Percentiles rank a stretch among this genome's conserved stretches.
Evolutionary conservation across 2,329 filamentous ascomycete species (phyloP).

Genomic region (Calonectria hawksworthii): DNA sequence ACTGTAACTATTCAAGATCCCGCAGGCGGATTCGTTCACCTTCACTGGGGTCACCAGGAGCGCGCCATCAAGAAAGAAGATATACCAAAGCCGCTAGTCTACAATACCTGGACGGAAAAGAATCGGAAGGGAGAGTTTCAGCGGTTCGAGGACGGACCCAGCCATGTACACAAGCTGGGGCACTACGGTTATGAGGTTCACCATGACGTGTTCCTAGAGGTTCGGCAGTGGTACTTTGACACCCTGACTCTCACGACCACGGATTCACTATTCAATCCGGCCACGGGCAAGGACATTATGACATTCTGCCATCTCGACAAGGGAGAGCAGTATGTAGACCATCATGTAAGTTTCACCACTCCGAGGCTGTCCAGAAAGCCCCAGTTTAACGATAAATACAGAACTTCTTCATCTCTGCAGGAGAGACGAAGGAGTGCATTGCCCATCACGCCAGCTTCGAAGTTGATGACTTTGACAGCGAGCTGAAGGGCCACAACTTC

Average conservation of each 20-base stretch:
- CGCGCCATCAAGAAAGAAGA: not conserved
- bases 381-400: not conserved
- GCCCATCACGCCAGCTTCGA: slow-evolving; percentile 50
- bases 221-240: not conserved
- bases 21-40: not conserved
- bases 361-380: not conserved
- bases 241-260: slow-evolving; percentile 58
- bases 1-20: slow-evolving; percentile 1
- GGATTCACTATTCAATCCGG: slow-evolving; percentile 45
- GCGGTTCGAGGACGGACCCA: not conserved
- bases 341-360: not conserved
- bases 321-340: not conserved
- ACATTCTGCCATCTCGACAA: not conserved
- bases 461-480: slow-evolving; percentile 72
- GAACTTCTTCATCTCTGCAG: not conserved
- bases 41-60: not conserved
- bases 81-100: slow-evolving; percentile 6
- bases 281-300: not conserved
- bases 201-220: slow-evolving; percentile 41
- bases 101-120: not conserved
- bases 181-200: slow-evolving; percentile 21
- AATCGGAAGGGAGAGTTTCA: not conserved
- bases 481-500: slow-evolving; percentile 72
- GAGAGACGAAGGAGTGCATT: not conserved
- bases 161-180: slow-evolving; percentile 18